phyloP scores from a whole-genome alignment of 768 basidiomycete genomes.

The Leccinum imitatum region DNA sequence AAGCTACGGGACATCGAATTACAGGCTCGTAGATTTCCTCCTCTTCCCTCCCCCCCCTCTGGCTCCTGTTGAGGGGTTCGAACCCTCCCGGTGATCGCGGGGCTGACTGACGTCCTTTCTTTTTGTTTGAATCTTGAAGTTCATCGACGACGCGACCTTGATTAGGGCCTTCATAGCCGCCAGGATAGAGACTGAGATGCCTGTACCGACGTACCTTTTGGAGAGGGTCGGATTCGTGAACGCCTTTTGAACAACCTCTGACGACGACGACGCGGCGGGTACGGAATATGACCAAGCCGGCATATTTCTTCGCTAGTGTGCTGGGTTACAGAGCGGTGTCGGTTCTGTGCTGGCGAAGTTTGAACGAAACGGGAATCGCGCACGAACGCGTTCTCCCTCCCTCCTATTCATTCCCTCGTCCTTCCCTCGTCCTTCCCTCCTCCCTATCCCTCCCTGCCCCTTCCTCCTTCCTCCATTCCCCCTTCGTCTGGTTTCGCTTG shows the following conservation, averaged over 20 bases:
- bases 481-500: background rate
- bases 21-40: slow-evolving; percentile 20
- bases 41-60: background rate
- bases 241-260: background rate
- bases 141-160: background rate
- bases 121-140: background rate
- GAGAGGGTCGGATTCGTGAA: background rate
- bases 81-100: background rate
- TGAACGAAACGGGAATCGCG: background rate
- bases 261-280: background rate
- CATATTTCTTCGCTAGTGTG: background rate
- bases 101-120: background rate
- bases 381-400: background rate
- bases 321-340: background rate
- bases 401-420: background rate
- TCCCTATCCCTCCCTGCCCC: no score
- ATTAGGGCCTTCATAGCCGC: background rate
- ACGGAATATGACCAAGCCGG: background rate
- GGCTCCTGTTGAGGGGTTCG: background rate
- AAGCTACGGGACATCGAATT: slow-evolving; percentile 28
- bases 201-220: background rate
- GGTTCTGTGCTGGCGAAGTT: background rate
- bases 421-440: background rate
- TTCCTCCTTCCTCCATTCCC: background rate
- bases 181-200: background rate